These are phyloP conservation scores for Bifiguratus adelaidae DNA, from an alignment of 192 early-diverging fungal genomes.

Conservation along the genomic window DNA sequence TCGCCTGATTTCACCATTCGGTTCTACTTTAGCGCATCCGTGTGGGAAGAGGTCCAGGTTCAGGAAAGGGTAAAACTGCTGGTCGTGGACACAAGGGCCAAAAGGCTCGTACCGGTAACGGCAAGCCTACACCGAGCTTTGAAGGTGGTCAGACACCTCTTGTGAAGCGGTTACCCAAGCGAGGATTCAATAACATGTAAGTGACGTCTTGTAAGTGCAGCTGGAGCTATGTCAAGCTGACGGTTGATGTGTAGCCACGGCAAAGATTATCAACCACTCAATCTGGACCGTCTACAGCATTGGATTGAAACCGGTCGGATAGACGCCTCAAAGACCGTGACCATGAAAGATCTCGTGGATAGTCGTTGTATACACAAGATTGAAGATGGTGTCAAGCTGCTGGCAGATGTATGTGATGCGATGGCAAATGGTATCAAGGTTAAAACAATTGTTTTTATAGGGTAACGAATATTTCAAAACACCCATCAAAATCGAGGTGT, in stretches of 20 bases:
- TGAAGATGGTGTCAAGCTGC: constrained; percentile 79
- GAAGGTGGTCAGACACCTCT: constrained; percentile 92
- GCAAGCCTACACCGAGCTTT: constrained; percentile 71
- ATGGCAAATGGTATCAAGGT: neutral
- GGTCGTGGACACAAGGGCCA: constrained; percentile 91
- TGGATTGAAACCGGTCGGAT: constrained; percentile 82
- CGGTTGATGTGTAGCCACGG: constrained; percentile 24
- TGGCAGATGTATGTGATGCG: constrained; percentile 42
- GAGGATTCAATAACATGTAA: constrained; percentile 67
- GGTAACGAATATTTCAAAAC: constrained; percentile 69
- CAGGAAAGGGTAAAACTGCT: constrained; percentile 82
- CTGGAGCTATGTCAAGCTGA: neutral
- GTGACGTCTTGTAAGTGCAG: neutral
- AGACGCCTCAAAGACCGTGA: constrained; percentile 70
- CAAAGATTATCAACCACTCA: constrained; percentile 59
- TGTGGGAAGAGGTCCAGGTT: constrained; percentile 75
- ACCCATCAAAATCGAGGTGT: constrained; percentile 78
- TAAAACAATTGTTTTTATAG: constrained; percentile 16
- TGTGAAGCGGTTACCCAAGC: constrained; percentile 71
- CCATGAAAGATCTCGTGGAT: constrained; percentile 63
- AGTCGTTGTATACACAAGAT: constrained; percentile 58
- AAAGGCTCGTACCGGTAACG: constrained; percentile 66
- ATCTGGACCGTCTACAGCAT: constrained; percentile 84
- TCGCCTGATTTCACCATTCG: too few species aligned
- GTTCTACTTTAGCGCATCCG: constrained; percentile 43